Conservation (phyloP, 164 flowering plant genomes). For the Stephania japonica region DNA sequence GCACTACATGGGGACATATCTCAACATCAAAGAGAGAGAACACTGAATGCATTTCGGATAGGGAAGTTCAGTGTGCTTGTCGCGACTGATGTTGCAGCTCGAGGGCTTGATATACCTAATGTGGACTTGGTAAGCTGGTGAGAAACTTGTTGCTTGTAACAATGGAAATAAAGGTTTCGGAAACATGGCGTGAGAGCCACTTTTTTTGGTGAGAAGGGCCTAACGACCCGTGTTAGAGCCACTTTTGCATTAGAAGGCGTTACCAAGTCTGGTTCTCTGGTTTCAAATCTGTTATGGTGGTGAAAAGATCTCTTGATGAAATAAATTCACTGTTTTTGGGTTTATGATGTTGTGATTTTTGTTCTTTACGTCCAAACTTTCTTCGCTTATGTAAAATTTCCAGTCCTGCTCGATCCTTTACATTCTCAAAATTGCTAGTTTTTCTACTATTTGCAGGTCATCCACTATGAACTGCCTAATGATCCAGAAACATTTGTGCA, state of each 20-base stretch:
- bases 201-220: background rate
- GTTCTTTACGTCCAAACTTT: background rate
- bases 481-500: conserved; percentile 99
- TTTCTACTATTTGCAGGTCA: conserved; percentile 45
- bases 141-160: background rate
- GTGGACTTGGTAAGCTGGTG: conserved; percentile 76
- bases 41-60: conserved; percentile 81
- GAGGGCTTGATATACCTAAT: conserved; percentile 98
- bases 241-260: no score
- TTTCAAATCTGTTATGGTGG: background rate
- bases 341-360: background rate
- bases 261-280: background rate
- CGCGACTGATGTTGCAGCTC: conserved; percentile 98
- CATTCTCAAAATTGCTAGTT: conserved; percentile 3
- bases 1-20: conserved; percentile 99
- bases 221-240: no score
- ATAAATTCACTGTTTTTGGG: background rate
- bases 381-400: background rate
- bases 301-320: background rate
- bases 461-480: conserved; percentile 96
- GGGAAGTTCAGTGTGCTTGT: conserved; percentile 98
- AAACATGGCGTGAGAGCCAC: background rate
- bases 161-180: background rate
- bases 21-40: conserved; percentile 97
- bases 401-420: background rate